Conservation (phyloP, 2,329 filamentous ascomycete genomes). For the Microdochium trichocladiopsis region DNA sequence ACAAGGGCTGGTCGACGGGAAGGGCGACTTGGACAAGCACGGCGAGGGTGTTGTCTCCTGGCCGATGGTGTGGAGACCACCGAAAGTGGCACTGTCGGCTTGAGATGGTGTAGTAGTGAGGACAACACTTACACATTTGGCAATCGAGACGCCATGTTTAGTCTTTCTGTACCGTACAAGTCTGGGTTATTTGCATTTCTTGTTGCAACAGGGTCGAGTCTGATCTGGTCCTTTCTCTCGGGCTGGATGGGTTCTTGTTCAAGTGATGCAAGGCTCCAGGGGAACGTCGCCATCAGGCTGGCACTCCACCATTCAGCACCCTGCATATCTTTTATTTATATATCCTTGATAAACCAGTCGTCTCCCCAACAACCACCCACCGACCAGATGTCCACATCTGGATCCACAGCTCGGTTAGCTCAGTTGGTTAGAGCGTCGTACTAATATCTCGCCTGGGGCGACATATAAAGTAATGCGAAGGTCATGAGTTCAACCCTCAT, state of each 20-base stretch:
- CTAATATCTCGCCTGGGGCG: not conserved
- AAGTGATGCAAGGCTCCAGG: no score
- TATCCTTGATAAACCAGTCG: not conserved
- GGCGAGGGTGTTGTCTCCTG: slow-evolving; percentile 6
- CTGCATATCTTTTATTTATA: no score
- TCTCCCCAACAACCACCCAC: not conserved
- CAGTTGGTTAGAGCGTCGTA: slow-evolving; percentile 1
- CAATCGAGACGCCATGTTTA: no score
- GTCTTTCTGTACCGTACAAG: no score
- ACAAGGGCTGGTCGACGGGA: slow-evolving; percentile 3
- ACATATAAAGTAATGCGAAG: not conserved
- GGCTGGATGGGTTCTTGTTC: no score
- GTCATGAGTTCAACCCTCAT: slow-evolving; percentile 1
- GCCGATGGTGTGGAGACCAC: slow-evolving; percentile 7
- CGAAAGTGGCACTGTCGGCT: not conserved
- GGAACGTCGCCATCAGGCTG: no score
- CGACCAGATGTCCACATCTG: not conserved
- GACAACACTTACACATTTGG: not conserved
- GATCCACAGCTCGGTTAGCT: not conserved
- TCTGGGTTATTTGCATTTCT: no score
- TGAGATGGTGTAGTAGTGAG: not conserved
- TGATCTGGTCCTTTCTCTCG: no score
- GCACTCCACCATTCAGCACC: no score
- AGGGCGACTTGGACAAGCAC: slow-evolving; percentile 2
- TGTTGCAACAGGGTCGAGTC: no score